Evolutionary conservation across 1,139 yeast species (phyloP).

Genomic region (Zygoascus meyerae): DNA sequence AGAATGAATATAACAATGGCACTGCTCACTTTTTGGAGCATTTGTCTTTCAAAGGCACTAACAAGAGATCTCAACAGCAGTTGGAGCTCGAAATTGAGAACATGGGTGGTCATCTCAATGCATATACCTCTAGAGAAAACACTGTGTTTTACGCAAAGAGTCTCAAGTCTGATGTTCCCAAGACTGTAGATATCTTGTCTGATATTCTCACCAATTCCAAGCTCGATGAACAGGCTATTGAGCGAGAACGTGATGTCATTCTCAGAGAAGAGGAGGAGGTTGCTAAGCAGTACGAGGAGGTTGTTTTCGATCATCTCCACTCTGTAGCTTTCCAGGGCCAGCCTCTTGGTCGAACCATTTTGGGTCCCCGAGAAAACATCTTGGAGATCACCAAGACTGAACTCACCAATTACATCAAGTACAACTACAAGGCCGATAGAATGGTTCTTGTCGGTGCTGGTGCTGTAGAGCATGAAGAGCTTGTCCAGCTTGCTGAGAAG

Average conservation of each 20-base stretch:
- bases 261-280: constrained; percentile 96
- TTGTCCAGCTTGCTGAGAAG: constrained; percentile 69
- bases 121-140: constrained; percentile 94
- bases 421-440: constrained; percentile 91
- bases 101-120: constrained; percentile 94
- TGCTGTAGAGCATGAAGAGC: constrained; percentile 78
- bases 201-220: constrained; percentile 86
- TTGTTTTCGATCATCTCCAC: constrained; percentile 93
- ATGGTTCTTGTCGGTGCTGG: constrained; percentile 98
- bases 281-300: constrained; percentile 97
- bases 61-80: constrained; percentile 70
- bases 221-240: constrained; percentile 78
- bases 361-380: constrained; percentile 91
- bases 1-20: constrained; percentile 75
- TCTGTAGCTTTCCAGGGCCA: constrained; percentile 87
- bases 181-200: constrained; percentile 79
- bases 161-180: constrained; percentile 70
- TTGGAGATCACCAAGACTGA: constrained; percentile 72
- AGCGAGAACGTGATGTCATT: constrained; percentile 92
- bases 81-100: constrained; percentile 92
- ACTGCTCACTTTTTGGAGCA: constrained; percentile 98
- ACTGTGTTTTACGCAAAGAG: constrained; percentile 96
- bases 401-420: constrained; percentile 68
- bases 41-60: constrained; percentile 92
- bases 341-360: constrained; percentile 93